Evolutionary conservation across 2,329 filamentous ascomycete species (phyloP), one percentile per base, ranked within the genome.

Genomic region (Endocalyx cinctus): DNA sequence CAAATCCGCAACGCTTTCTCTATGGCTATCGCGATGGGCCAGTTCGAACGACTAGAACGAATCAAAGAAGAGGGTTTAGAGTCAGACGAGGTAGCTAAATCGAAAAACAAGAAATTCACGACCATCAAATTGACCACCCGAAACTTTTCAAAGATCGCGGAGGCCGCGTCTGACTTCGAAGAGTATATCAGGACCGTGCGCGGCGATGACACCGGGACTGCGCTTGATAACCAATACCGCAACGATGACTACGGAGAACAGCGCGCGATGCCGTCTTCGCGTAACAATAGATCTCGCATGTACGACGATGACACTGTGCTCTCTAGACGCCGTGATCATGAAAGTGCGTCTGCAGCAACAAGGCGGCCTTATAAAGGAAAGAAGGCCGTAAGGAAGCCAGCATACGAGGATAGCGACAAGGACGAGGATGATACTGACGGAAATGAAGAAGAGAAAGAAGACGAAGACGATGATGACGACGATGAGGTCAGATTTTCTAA

Each of bases 1-100:
- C 45, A 50, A 28, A 42, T 49, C 17, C 38, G 46, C 17, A 49
- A 49, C 22, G 44, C 38, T 2, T 49, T 47, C 32, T 41, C 42
- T 17, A 45, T 39, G 7, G 46, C 45, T 6, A 31, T 50, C 16
- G 43, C 45, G 11, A 37, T 50, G 8, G 45, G 37, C 16, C 29
- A 39, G 10, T 31, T 28, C 14, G 34, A 41, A 6, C 30, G 38
- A 10, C 27, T 37, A 2, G 17, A 25, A 7, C 13, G 23, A 2
- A 27, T 34, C 14, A 27, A 34, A 11, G 32, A 41, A 34, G 22
- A 35, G 25, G 31, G 28, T 3, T 22, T 34, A 18, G 22, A 25
- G 13, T 18, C 32, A 10, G 16, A 34, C 10, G 32, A 34, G 32
- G 32, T 25, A 18, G 13, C 18, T 12, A 16, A 14, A 6, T 26